Percentiles rank a stretch among this genome's conserved stretches.
Conservation (phyloP, 768 basidiomycete genomes). For the Leccinum truebloodii region DNA sequence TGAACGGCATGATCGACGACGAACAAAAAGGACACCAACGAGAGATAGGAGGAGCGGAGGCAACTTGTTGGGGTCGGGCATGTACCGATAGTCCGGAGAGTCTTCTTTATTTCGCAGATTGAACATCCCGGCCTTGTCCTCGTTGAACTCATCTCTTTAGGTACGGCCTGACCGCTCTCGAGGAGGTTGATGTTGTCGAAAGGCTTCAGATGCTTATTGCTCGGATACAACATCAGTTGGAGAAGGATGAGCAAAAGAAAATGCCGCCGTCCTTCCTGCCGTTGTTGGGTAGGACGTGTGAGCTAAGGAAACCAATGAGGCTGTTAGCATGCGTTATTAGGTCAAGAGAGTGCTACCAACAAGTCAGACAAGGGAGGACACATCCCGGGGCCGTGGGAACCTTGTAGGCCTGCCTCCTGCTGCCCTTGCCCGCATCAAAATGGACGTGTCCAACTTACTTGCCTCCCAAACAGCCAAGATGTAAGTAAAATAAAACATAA, state of each 20-base stretch:
- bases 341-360: no score
- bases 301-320: no score
- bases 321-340: no score
- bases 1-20: background rate
- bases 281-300: no score
- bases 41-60: conserved; percentile 65
- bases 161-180: conserved; percentile 42
- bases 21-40: conserved; percentile 32
- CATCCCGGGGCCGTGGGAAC: no score
- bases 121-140: conserved; percentile 77
- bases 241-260: background rate
- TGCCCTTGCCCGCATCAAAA: background rate
- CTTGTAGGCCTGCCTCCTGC: background rate
- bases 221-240: conserved; percentile 32
- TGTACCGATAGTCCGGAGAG: conserved; percentile 94
- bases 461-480: background rate
- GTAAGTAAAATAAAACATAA: background rate
- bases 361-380: no score
- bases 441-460: background rate
- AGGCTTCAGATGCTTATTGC: conserved; percentile 78
- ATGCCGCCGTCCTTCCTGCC: no score
- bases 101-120: conserved; percentile 87
- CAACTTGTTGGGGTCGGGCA: conserved; percentile 90
- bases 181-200: conserved; percentile 75
- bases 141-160: conserved; percentile 94